A percentile compares a stretch with the other conserved stretches of the same genome.
Conservation (phyloP, 257 asterid genomes). For the Buddleja alternifolia region DNA sequence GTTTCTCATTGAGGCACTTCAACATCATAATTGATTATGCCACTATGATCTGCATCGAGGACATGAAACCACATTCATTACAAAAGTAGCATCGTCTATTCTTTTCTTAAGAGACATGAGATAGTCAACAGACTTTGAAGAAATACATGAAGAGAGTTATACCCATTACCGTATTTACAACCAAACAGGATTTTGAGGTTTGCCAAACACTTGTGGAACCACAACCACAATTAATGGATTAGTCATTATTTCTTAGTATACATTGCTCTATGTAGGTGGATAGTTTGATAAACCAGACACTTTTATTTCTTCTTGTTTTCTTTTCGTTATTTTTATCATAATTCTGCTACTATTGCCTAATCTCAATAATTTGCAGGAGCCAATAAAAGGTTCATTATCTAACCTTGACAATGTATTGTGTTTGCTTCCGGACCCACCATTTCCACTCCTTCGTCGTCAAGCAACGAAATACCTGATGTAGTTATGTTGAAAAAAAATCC, state of each 20-base stretch:
- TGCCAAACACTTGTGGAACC: background rate
- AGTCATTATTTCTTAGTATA: conserved; percentile 4
- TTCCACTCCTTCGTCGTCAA: conserved; percentile 66
- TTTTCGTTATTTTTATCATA: background rate
- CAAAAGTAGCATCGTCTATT: background rate
- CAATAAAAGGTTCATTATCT: conserved; percentile 19
- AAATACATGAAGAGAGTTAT: background rate
- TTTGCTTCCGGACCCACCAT: conserved; percentile 71
- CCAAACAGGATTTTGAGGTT: conserved; percentile 7
- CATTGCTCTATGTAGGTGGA: background rate
- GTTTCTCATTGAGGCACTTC: conserved; percentile 36
- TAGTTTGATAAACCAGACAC: background rate
- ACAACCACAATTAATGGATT: background rate
- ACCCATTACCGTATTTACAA: conserved; percentile 16
- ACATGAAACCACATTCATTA: conserved; percentile 25
- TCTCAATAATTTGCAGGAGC: conserved; percentile 19
- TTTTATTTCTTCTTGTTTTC: background rate
- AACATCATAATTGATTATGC: conserved; percentile 39
- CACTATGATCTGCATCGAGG: conserved; percentile 55
- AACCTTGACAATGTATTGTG: conserved; percentile 67
- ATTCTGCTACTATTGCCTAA: conserved; percentile 4
- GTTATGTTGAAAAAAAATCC: conserved; percentile 65
- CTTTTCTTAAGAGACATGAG: background rate
- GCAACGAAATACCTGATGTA: conserved; percentile 68
- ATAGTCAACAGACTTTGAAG: background rate